Evolutionary conservation across 1,284 basidiomycete genomes (phyloP), one percentile per base, ranked within the genome.

Genomic region (Ustanciosporium gigantosporum): DNA sequence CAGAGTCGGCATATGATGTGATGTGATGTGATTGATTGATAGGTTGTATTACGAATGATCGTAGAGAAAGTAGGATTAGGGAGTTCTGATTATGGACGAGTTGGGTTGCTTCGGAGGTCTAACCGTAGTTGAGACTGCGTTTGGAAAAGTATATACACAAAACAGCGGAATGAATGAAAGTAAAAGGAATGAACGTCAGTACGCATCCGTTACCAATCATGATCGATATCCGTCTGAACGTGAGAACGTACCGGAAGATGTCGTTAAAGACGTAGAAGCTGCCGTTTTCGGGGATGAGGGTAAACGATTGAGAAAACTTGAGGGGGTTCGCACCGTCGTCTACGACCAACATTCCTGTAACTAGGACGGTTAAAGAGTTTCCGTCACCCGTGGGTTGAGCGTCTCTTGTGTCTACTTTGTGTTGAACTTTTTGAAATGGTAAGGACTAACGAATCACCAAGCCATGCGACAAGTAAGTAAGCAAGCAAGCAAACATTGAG

Each of bases 371-470:
- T 58, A 97, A 79, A 61, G 85, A 86, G 7, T 85, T 83, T 13
- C 84, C 78, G 16, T 80, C 76, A 5, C 84, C 85, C 2, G 91
- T 89, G 5, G 93, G 93, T 79, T 97, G 94, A 13, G 87, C 89
- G 78, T 97, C 93, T 47, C 87, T 81, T 5, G 91, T 96, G 20
- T 85, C 82, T 68, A 96, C 83, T 56, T 86, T 85, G 84, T 96
- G 94, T 65, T 82, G 80, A 32, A 97, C 91, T 70, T 85, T 87
- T 41, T 79, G 32, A 82, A 97, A 95, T 4, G 91, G 89, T 31
- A 97, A 83, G 41, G 73, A 72, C 91, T 96, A 29, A 11, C 27
- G n/a, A n/a, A 29, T 29, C 27, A n/a, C n/a, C 27, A 9, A 29
- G n/a, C n/a, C n/a, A n/a, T n/a, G n/a, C n/a, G n/a, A n/a, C n/a